These are phyloP conservation scores for Penicillium sp. DNA, from an alignment of 2,329 filamentous ascomycete species.

Conservation along the genomic window DNA sequence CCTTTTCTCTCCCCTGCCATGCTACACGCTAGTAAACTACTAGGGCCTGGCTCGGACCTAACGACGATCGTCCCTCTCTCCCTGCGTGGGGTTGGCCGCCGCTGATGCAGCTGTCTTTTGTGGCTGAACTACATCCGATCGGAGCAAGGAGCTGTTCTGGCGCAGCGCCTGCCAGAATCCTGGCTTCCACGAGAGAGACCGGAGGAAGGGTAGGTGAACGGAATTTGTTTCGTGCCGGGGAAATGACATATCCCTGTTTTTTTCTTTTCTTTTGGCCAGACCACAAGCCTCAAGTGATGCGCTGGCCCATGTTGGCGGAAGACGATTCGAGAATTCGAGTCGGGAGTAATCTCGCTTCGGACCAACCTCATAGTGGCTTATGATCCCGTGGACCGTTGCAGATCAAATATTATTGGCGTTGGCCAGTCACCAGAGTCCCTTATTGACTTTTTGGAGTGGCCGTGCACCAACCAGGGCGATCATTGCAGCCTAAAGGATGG, in stretches of 20 bases:
- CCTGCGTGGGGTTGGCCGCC: constrained; percentile 8
- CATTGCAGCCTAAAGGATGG: constrained; percentile 2
- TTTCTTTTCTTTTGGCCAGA: neutral
- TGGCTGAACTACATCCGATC: constrained; percentile 21
- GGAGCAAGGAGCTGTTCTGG: constrained; percentile 21
- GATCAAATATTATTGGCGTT: neutral
- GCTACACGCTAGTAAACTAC: neutral
- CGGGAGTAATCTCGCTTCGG: neutral
- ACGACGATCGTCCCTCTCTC: neutral
- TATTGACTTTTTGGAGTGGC: neutral
- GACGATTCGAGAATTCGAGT: neutral
- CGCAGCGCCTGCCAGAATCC: constrained; percentile 15
- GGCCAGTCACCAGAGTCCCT: neutral
- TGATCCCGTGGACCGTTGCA: constrained; percentile 1
- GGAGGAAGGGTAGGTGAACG: neutral
- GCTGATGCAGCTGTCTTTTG: constrained; percentile 20
- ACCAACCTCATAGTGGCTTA: neutral
- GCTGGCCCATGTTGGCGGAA: neutral
- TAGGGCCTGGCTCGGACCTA: neutral
- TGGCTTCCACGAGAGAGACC: neutral
- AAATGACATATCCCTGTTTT: constrained; percentile 3
- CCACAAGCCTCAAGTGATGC: neutral
- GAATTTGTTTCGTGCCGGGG: neutral
- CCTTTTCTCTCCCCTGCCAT: neutral
- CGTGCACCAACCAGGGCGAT: constrained; percentile 1